Evolutionary conservation across 2,329 filamentous ascomycete species (phyloP), one percentile per base, ranked within the genome.

Genomic region (Fusarium bactridioides): DNA sequence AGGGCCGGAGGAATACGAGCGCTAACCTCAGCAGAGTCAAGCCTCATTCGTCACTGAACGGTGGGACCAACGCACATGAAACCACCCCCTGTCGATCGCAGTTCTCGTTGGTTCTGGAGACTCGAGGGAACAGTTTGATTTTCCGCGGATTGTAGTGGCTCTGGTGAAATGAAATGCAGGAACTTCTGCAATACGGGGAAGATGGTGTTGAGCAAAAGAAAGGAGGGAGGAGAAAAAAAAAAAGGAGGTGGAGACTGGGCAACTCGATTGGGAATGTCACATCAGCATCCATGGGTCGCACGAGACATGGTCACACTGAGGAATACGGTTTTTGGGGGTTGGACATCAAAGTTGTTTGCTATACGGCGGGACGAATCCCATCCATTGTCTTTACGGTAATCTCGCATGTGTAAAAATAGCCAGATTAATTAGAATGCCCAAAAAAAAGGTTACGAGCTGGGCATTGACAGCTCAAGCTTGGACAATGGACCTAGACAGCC

Each of bases 11-110:
- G 38, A 61, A 68, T 64, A 63, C 45, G 64, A 57, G 44, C 25
- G 25, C 65, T 68, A 68, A 40, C 25, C 64, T 63, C 18, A 23
- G 47, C 35, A 23, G 2, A 51, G 35, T 31, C 45, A 35, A 37
- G 37, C 31, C 29, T 25, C 18, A 35, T 35, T 44, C 27, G 57
- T 45, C 57, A 45, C 25, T 53, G 18, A 33, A 38, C 35, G 37
- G 57, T 35, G 47, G 45, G 57, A 29, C 40, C 37, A 11, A 25
- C 44, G 29, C 64, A 69, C 66, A 69, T 69, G 66, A 69, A 69
- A 69, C 66, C 8, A 9, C 3, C 66, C 66, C 66, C 66, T 69
- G 66, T 43, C 66, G 64, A 69, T 69, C 64, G 35, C 11, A 15
- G 40, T 43, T 69, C 44, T 69, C 33, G 33, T 35, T 35, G 33